Evolutionary conservation across 2,329 filamentous ascomycete species (phyloP).

Genomic region (Aspergillus carbonarius): DNA sequence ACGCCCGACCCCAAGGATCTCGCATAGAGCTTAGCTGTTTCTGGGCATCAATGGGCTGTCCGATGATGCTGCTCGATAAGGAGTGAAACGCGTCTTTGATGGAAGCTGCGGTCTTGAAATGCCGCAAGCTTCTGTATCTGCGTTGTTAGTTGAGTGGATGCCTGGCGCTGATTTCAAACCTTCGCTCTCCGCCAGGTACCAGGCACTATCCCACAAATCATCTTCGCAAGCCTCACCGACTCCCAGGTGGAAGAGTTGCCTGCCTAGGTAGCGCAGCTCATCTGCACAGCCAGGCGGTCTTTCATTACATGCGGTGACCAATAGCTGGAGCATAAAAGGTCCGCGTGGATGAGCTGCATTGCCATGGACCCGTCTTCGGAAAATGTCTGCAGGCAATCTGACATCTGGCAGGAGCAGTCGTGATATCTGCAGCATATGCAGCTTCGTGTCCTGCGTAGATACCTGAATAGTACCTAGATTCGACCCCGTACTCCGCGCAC

Average conservation of each 20-base stretch:
- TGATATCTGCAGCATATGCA: neutral
- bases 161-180: neutral
- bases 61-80: too few species aligned
- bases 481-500: neutral
- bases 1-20: too few species aligned
- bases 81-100: too few species aligned
- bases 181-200: neutral
- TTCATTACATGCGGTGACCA: neutral
- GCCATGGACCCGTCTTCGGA: neutral
- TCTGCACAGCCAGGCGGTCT: neutral
- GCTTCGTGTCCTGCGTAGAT: neutral
- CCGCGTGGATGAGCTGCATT: neutral
- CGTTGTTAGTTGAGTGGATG: neutral
- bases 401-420: neutral
- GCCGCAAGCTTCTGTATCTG: neutral
- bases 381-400: neutral
- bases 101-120: too few species aligned
- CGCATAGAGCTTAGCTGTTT: too few species aligned
- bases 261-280: neutral
- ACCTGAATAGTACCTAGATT: neutral
- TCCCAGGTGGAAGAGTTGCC: neutral
- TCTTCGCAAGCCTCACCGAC: neutral
- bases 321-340: neutral
- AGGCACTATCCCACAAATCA: neutral
- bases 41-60: too few species aligned